These are phyloP conservation scores for Catharanthus roseus DNA, from an alignment of 257 asterid genomes.

Conservation along the genomic window DNA sequence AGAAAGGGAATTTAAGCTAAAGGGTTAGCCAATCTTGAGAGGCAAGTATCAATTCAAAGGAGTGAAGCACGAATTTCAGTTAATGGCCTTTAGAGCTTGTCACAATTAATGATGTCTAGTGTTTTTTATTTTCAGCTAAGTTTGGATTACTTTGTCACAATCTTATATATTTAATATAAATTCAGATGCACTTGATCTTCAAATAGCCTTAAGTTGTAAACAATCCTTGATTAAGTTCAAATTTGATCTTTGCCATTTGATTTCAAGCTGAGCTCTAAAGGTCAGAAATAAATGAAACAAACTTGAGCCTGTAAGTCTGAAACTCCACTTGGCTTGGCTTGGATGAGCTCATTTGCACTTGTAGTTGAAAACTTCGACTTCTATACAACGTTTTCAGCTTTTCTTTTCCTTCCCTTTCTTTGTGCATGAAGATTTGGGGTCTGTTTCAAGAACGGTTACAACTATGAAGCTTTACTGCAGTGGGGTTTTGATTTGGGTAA, in stretches of 20 bases:
- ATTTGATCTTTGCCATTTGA: neutral
- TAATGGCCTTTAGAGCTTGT: neutral
- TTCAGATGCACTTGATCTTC: neutral
- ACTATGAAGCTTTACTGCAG: too few relatives aligned
- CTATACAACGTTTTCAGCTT: neutral
- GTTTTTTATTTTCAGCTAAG: neutral
- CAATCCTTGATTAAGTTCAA: neutral
- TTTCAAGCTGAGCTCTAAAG: neutral
- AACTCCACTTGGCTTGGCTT: neutral
- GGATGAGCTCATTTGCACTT: neutral
- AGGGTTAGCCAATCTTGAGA: neutral
- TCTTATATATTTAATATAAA: neutral
- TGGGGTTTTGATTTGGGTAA: neutral
- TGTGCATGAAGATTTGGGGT: neutral
- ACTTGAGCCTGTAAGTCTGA: neutral
- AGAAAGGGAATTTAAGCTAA: neutral
- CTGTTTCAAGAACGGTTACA: neutral
- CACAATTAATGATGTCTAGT: neutral
- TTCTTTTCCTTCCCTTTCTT: neutral
- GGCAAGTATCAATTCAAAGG: neutral
- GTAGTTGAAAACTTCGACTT: neutral
- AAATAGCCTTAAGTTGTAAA: neutral
- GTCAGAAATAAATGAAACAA: neutral
- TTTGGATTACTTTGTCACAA: neutral
- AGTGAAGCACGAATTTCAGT: neutral